Conservation (phyloP, 2,329 filamentous ascomycete genomes). For the Calycina marina region DNA sequence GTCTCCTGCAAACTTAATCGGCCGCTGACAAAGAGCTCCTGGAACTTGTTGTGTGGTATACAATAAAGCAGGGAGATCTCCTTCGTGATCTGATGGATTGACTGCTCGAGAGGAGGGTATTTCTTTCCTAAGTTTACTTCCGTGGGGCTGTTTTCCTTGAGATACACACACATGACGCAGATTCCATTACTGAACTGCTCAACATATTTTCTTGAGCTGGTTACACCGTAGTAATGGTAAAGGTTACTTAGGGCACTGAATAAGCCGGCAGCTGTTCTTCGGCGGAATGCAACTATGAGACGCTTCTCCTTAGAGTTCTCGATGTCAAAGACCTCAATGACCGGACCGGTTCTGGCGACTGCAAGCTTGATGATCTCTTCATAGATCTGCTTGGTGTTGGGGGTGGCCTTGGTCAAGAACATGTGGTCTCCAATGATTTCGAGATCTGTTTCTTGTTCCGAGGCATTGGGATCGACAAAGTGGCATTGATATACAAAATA, state of each 20-base stretch:
- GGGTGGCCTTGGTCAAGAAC: constrained; percentile 90
- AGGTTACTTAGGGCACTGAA: constrained; percentile 93
- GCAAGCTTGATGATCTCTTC: constrained; percentile 82
- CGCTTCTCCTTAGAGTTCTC: constrained; percentile 85
- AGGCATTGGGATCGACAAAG: constrained; percentile 64
- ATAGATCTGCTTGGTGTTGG: constrained; percentile 92
- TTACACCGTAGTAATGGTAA: constrained; percentile 97
- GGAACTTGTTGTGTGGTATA: constrained; percentile 93
- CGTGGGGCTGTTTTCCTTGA: constrained; percentile 59
- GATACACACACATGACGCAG: constrained; percentile 90
- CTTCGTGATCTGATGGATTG: constrained; percentile 98
- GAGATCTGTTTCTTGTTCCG: constrained; percentile 69
- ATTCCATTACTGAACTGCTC: constrained; percentile 99
- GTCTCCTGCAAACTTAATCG: constrained; percentile 88
- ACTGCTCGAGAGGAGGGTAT: constrained; percentile 74
- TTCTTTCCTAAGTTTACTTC: constrained; percentile 39
- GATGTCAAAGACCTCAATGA: constrained; percentile 96
- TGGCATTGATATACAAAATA: constrained; percentile 98
- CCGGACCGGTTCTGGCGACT: constrained; percentile 73
- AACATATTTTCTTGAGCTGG: constrained; percentile 91
- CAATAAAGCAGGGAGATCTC: constrained; percentile 96
- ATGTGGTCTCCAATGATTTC: constrained; percentile 85
- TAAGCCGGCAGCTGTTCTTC: constrained; percentile 78
- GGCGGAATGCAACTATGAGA: constrained; percentile 86
- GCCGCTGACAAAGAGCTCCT: constrained; percentile 73